Conservation (phyloP, 768 basidiomycete species). For the Termitomyces heimii region DNA sequence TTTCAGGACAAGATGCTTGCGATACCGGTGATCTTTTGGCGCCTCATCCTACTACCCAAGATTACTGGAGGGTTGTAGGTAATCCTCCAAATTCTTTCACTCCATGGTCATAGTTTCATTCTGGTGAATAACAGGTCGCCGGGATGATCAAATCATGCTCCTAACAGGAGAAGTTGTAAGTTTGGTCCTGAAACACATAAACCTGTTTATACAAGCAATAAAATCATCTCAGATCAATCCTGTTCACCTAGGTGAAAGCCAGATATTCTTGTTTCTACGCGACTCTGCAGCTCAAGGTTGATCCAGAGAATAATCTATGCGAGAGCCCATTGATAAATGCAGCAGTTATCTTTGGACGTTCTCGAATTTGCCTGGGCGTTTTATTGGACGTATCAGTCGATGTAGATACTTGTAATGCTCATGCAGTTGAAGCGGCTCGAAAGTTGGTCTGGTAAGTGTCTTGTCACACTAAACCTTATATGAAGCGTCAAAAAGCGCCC, state of each 20-base stretch:
- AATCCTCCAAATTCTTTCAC: not conserved
- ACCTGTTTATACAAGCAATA: not conserved
- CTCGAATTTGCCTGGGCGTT: not conserved
- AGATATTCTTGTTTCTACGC: not conserved
- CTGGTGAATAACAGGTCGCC: not conserved
- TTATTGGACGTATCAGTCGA: not conserved
- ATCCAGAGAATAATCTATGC: not conserved
- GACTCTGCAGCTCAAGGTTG: not conserved
- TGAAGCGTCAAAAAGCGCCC: not conserved
- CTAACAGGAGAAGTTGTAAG: not conserved
- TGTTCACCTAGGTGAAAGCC: not conserved
- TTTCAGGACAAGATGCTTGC: not conserved
- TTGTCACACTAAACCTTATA: not conserved
- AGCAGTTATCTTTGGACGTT: constrained; percentile 2
- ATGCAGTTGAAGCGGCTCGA: not conserved
- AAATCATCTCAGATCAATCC: not conserved
- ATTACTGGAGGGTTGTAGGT: not conserved
- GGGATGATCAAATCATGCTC: constrained; percentile 3
- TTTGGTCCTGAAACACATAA: not conserved
- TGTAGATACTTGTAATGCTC: not conserved
- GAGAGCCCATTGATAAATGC: not conserved
- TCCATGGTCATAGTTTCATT: not conserved
- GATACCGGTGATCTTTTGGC: not conserved
- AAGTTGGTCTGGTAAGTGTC: not conserved
- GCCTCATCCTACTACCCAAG: not conserved